Conservation (phyloP, 257 asterid genomes). For the Fraxinus americana region DNA sequence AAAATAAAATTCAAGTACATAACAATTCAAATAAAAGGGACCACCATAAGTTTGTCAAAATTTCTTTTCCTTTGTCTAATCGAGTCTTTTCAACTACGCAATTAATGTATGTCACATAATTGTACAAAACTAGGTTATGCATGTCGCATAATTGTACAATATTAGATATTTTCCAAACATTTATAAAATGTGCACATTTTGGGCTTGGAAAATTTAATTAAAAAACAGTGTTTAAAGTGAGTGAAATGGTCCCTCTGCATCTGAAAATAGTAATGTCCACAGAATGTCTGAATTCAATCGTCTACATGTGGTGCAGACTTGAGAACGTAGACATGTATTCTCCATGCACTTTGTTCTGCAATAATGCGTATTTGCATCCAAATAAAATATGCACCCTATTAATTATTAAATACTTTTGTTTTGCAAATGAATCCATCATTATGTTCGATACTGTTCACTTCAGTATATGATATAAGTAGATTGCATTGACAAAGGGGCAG, state of each 20-base stretch:
- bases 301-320: not conserved
- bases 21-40: no score
- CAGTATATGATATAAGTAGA: no score
- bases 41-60: not conserved
- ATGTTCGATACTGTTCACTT: no score
- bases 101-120: not conserved
- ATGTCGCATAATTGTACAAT: not conserved
- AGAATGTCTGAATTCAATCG: not conserved
- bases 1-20: not conserved
- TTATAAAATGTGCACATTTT: not conserved
- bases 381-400: not conserved
- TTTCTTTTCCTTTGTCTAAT: not conserved
- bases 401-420: not conserved
- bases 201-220: no score
- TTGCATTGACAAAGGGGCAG: no score
- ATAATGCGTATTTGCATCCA: not conserved
- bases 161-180: not conserved
- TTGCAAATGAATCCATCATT: no score
- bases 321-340: not conserved
- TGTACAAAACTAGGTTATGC: not conserved
- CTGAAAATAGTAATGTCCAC: not conserved
- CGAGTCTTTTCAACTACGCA: not conserved
- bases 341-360: not conserved
- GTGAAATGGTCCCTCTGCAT: not conserved
- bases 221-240: no score